phyloP scores from a whole-genome alignment of 371 early-diverging fungal genomes.

The Choanephora cucurbitarum region DNA sequence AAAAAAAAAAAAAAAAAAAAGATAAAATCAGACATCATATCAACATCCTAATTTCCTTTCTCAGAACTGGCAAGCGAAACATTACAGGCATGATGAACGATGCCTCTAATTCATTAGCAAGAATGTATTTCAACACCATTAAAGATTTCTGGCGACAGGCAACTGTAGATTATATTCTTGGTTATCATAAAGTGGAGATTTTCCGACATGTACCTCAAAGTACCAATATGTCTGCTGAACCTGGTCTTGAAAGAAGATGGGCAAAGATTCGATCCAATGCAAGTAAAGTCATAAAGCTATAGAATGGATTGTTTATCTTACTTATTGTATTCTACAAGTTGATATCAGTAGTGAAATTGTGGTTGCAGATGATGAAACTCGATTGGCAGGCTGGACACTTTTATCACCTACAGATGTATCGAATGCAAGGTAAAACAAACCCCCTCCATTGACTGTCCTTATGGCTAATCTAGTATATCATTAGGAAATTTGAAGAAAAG shows the following conservation, averaged over 20 bases:
- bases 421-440: conserved; percentile 6
- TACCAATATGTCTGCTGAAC: conserved; percentile 52
- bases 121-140: conserved; percentile 73
- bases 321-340: conserved; percentile 14
- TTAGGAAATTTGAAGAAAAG: conserved; percentile 67
- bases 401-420: conserved; percentile 48
- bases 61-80: conserved; percentile 66
- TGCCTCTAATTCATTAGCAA: conserved; percentile 68
- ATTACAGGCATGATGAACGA: conserved; percentile 75
- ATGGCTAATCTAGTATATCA: too few relatives aligned
- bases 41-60: neutral
- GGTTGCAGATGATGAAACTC: conserved; percentile 58
- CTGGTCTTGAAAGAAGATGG: conserved; percentile 54
- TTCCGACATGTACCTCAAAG: conserved; percentile 50
- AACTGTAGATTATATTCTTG: conserved; percentile 50
- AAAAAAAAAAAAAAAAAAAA: conserved; percentile 1
- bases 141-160: conserved; percentile 67
- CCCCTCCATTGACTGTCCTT: too few relatives aligned
- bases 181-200: conserved; percentile 51
- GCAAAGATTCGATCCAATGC: conserved; percentile 53
- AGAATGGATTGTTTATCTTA: too few relatives aligned
- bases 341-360: conserved; percentile 62
- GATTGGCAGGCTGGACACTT: conserved; percentile 63
- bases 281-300: conserved; percentile 41
- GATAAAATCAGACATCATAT: too few relatives aligned